Base-by-base conservation (phyloP, 1,139 yeast genomes). In the Nakaseomyces kungkrabaensis region DNA sequence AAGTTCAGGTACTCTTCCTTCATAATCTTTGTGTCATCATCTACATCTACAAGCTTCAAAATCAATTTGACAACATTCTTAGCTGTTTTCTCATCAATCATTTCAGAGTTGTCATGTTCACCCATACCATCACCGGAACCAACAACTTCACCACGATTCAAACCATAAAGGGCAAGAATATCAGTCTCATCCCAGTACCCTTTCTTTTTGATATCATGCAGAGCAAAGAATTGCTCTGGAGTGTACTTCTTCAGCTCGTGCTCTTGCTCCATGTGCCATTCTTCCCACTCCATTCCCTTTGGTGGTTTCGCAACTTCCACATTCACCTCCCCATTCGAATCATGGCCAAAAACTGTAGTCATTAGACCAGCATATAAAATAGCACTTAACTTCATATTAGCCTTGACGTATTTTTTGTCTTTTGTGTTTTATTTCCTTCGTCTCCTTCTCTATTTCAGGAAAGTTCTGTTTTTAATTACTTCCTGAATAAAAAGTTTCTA, bases 41-140 rank as follows among this genome's bases (percentile, higher is more conserved):
- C 72, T 0, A 73, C 68, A 65, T 89, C 96, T 50, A 88, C 70
- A 57, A 87, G 62, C 8, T 59, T 65, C 63, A 88, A 69, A 11
- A 90, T 76, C 4, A 76, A 72, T 17, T 67, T 58, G 37, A 78
- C 74, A 1, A 87, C 90, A 42, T 75, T 69, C n/a, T 76, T 72
- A 52, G 79, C 77, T 47, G 77, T 72, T n/a, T 72, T 78, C 38
- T 75, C 74, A 13, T 84, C 76, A 48, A 87, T 76, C 22, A 65
- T 67, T 51, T 77, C 81, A 48, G 84, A 78, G 46, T 77, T 75
- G 55, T 79, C 84, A 60, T 85, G 92, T 26, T 74, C 72, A 2
- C 97, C 97, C 82, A 85, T 79, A 5, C 97, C 97, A 49, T 87
- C 84, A 45, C 97, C 97, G 58, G 81, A 86, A 7, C 97, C 97